A percentile compares a stretch with the other conserved stretches of the same genome.
Conservation (phyloP, 1,284 basidiomycete genomes). For the Apiotrichum veenhuisii region DNA sequence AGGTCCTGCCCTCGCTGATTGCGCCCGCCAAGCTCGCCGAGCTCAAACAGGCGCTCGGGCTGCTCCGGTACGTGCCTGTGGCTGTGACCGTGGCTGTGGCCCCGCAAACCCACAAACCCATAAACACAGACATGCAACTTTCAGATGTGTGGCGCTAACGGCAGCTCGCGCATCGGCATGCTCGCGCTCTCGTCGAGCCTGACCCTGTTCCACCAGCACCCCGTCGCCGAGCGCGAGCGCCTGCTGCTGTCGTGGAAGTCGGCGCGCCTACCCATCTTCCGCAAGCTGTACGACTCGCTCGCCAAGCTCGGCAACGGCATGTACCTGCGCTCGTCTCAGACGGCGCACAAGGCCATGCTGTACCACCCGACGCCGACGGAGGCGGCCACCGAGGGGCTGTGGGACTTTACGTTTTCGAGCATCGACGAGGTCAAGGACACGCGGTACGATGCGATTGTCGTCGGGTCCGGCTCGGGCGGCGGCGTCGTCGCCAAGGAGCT, state of each 20-base stretch:
- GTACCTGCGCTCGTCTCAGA: conserved; percentile 14
- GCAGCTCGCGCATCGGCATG: conserved; percentile 8
- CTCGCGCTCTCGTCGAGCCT: conserved; percentile 7
- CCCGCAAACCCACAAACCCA: too few relatives aligned
- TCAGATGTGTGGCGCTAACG: not conserved
- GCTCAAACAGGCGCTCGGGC: conserved; percentile 22
- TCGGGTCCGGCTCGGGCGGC: conserved; percentile 53
- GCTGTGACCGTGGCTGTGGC: too few relatives aligned
- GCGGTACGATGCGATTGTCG: conserved; percentile 26
- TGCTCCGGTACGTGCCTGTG: conserved; percentile 20
- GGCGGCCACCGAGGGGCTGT: not conserved
- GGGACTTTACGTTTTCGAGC: conserved; percentile 3
- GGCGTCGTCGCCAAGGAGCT: conserved; percentile 46
- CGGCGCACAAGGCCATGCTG: conserved; percentile 11
- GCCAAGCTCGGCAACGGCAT: conserved; percentile 9
- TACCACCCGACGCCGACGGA: conserved; percentile 1
- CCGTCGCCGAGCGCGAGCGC: conserved; percentile 10
- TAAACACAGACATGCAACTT: not conserved
- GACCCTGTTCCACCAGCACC: conserved; percentile 16
- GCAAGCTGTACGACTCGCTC: conserved; percentile 17
- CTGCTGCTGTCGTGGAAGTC: conserved; percentile 12
- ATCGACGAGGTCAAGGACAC: not conserved
- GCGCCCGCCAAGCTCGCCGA: conserved; percentile 16
- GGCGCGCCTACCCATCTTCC: conserved; percentile 3
- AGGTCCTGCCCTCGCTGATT: conserved; percentile 9